Evolutionary conservation across 148 eudicot species (phyloP), one percentile per base, ranked within the genome.

Genomic region (Pouteria glomerata): DNA sequence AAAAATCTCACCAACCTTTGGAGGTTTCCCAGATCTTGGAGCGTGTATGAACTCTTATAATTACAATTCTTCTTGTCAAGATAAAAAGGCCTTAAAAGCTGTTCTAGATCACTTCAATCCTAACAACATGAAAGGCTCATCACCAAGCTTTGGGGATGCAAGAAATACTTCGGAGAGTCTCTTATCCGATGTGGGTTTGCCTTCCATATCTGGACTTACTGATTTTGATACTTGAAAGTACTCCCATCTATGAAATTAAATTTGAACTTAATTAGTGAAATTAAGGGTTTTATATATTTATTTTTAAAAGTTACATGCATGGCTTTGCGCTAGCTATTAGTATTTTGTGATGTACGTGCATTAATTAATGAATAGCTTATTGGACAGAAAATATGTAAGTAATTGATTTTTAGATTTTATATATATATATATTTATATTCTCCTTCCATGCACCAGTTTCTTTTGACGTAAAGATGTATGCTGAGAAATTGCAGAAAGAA

Each of bases 141-240:
- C 89, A 8, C 77, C 87, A 26, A 77, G 86, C 48, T 69, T 84
- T 2, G 87, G 83, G 29, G 88, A 10, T 39, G n/a, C 0, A 86
- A 63, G 86, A 82, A n/a, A n/a, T 4, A 84, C 80, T 24, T 81
- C 86, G 5, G 87, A 87, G 73, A 89, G 82, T 74, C 86, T 85
- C 68, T 71, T 91, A 65, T 89, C 97, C 66, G 84, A 89, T 50
- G 83, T 84, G 68, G 84, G 66, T 50, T 71, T 83, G 41, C 83
- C 87, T 26, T 51, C 72, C 73, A 72, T 86, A 74, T 91, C 91
- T 93, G 80, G 63, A 68, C 79, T 59, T 86, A 74, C 72, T 86
- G 67, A 75, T 66, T 37, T 57, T 57, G 19, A 51, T 31, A 51
- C 45, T 73, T 45, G n/a, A 24, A 29, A 4, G 37, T 48, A n/a